Evolutionary conservation across 441 rosid genomes (phyloP).

Genomic region (Pelargonium citronellum): DNA sequence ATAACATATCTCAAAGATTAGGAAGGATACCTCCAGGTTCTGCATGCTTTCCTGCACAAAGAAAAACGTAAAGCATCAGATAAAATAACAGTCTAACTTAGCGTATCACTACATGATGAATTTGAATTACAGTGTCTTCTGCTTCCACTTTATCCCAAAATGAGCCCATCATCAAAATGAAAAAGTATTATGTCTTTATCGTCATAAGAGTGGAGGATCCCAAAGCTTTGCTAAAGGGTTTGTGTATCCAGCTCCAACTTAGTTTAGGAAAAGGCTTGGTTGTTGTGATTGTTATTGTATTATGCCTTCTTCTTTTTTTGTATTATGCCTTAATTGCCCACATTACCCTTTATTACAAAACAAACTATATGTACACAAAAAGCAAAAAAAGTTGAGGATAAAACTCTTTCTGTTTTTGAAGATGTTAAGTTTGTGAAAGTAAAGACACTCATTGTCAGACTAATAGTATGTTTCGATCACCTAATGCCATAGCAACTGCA

Average conservation of each 20-base stretch:
- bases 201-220: not conserved
- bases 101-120: not conserved
- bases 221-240: not conserved
- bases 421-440: not conserved
- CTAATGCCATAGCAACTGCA: conserved; percentile 94
- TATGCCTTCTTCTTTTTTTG: not conserved
- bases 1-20: conserved; percentile 3
- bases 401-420: not conserved
- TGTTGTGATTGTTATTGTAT: not conserved
- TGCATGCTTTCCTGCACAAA: conserved; percentile 79
- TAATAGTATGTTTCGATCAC: conserved; percentile 26
- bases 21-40: conserved; percentile 70
- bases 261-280: conserved; percentile 1
- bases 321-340: not conserved
- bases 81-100: conserved; percentile 11
- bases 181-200: not conserved
- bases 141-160: not conserved
- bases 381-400: not conserved
- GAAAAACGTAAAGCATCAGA: conserved; percentile 22
- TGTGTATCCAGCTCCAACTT: not conserved
- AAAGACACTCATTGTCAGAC: not conserved
- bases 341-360: conserved; percentile 3
- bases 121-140: not conserved
- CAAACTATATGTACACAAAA: not conserved
- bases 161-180: not conserved